Conservation (phyloP, 352 stramenopile species). For the Phytophthora fragariaefolia region DNA sequence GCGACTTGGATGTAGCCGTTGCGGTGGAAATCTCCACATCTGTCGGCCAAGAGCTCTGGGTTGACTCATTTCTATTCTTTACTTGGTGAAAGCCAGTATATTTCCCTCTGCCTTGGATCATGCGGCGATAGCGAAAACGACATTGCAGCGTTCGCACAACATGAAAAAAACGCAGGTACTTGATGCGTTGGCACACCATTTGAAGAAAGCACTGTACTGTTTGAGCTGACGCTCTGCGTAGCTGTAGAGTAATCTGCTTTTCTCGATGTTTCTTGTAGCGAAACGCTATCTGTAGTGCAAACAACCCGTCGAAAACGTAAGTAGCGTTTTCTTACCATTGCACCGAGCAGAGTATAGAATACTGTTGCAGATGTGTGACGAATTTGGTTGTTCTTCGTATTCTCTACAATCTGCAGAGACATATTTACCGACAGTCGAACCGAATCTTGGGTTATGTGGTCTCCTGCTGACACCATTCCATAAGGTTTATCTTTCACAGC, state of each 20-base stretch:
- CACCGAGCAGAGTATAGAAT: background rate
- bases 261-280: constrained; percentile 6
- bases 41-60: constrained; percentile 2
- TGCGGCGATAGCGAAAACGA: constrained; percentile 14
- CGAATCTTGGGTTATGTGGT: too few species aligned
- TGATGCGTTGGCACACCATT: constrained; percentile 2
- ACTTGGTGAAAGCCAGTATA: background rate
- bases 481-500: background rate
- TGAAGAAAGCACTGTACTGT: background rate
- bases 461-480: background rate
- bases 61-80: too few species aligned
- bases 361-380: background rate
- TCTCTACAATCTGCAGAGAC: background rate
- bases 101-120: background rate
- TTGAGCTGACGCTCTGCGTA: background rate
- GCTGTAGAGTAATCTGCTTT: background rate
- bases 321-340: background rate
- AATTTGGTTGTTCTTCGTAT: background rate
- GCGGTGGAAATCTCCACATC: background rate
- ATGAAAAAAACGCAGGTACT: constrained; percentile 8
- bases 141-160: constrained; percentile 13
- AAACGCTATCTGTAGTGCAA: constrained; percentile 2
- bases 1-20: background rate
- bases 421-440: background rate
- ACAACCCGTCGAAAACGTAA: constrained; percentile 3